A percentile compares a stretch with the other conserved stretches of the same genome.
These are phyloP conservation scores for Trifolium fragiferum DNA, from an alignment of 306 rosid genomes.

Conservation along the genomic window DNA sequence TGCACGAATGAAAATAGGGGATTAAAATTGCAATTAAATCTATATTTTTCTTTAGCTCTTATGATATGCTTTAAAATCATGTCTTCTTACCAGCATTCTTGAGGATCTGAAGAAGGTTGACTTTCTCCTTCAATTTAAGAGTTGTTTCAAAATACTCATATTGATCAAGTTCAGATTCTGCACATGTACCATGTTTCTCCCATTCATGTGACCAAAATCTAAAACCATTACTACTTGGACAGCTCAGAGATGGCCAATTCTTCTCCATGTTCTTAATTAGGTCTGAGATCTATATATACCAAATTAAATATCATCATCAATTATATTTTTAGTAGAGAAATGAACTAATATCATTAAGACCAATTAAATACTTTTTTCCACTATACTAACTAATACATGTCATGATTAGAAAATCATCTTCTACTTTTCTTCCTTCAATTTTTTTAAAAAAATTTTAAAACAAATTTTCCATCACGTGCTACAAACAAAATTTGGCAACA, in stretches of 20 bases:
- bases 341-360: neutral
- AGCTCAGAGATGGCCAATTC: constrained; percentile 82
- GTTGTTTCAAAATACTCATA: constrained; percentile 67
- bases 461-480: too few species aligned
- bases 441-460: too few species aligned
- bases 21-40: too few species aligned
- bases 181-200: constrained; percentile 90
- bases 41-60: too few species aligned
- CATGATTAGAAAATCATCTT: too few species aligned
- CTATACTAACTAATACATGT: too few species aligned
- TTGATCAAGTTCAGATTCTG: constrained; percentile 72
- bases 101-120: constrained; percentile 62
- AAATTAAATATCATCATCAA: neutral
- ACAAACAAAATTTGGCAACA: too few species aligned
- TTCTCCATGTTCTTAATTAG: constrained; percentile 53
- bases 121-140: constrained; percentile 63
- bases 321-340: neutral
- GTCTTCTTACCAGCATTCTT: constrained; percentile 51
- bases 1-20: too few species aligned
- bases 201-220: constrained; percentile 94
- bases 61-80: neutral
- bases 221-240: constrained; percentile 82
- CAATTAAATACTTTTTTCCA: too few species aligned
- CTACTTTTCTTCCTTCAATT: too few species aligned
- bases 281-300: constrained; percentile 57